Evolutionary conservation across 257 asterid species (phyloP), one percentile per base, ranked within the genome.

Genomic region (Verbascum thapsus): DNA sequence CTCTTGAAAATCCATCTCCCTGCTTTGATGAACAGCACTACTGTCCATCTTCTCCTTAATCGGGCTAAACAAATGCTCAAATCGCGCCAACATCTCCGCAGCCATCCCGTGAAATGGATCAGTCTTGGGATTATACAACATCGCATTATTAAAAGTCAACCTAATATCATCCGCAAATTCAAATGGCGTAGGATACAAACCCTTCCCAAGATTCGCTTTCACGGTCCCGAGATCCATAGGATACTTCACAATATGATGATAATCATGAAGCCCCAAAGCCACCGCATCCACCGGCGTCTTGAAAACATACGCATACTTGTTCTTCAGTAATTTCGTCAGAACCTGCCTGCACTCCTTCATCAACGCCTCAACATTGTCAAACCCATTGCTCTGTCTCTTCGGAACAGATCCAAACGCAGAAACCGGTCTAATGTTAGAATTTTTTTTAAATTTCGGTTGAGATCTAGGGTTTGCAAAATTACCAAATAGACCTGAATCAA

Each of bases 201-300:
- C 72, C 60, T 80, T 84, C 3, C 77, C 68, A 1, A 90, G 68
- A 75, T 94, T 94, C 5, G 83, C 48, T 59, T 82, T 87, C 5
- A 90, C 97, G 16, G 97, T 82, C 1, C 99, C 97, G 42, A 94
- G 86, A 84, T 94, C 99, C 99, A 90, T 87, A 3, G 97, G 99
- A 39, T 82, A 68, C 80, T 88, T 85, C 58, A 94, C 90, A 73
- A 94, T 94, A 72, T 58, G 67, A 57, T 90, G 97, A 66, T 90
- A 94, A 83, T 94, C 99, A 53, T 81, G 95, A 69, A 87, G 96
- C 53, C 83, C 83, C 48, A 87, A 11, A 8, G 71, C 75, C 37
- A 35, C 82, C 0, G 94, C 99, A 71, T 94, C 90, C 6, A 94
- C 96, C 0, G 99, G 97, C 0, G 41, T 35, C 43, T 70, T 87